These are phyloP conservation scores for Picea glauca DNA, from an alignment of 75 land plant species.

Conservation along the genomic window DNA sequence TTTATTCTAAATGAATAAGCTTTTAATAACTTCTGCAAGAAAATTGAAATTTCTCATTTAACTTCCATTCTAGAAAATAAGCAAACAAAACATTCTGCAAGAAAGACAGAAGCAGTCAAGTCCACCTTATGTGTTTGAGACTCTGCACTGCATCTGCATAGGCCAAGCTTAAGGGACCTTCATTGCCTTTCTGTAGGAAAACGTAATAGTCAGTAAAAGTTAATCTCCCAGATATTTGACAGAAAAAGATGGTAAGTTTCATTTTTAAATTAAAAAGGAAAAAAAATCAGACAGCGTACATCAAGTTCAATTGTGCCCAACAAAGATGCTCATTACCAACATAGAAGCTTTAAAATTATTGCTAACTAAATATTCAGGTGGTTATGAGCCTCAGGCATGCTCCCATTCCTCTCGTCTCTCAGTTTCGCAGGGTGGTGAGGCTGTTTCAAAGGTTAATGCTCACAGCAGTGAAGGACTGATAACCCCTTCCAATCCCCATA, in stretches of 20 bases:
- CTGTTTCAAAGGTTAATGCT: no score
- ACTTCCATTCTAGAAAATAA: neutral
- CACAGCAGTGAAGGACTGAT: no score
- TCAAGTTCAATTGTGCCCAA: neutral
- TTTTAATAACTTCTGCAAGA: neutral
- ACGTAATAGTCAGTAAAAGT: neutral
- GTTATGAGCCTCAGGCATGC: no score
- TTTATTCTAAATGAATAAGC: neutral
- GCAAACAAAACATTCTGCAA: neutral
- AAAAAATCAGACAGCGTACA: no score
- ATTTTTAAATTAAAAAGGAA: neutral
- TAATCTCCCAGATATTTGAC: neutral
- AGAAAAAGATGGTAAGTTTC: neutral
- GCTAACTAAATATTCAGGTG: neutral
- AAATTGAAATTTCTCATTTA: neutral
- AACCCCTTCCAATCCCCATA: no score
- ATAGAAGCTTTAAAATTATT: neutral
- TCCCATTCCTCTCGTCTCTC: no score
- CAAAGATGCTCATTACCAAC: neutral
- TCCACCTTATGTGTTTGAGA: conserved; percentile 66
- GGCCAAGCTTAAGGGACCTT: conserved; percentile 71
- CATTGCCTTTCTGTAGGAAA: conserved; percentile 81
- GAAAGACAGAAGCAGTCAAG: neutral
- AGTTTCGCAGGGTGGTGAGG: no score
- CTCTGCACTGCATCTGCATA: conserved; percentile 81